Base-by-base conservation (phyloP, 2,329 filamentous ascomycete genomes). In the Colletotrichum endophyticum region DNA sequence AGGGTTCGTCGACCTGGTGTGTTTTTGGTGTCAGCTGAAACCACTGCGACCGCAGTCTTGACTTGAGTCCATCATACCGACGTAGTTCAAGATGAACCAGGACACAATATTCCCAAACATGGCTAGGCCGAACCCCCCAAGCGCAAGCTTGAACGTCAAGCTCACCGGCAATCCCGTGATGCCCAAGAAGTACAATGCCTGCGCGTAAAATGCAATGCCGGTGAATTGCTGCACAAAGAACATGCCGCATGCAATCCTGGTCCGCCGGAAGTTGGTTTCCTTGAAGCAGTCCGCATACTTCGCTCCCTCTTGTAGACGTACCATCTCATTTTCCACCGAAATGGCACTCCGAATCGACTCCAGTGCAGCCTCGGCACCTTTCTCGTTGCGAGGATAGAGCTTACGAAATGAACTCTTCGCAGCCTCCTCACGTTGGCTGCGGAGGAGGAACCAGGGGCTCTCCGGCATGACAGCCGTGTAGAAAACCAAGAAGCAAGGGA, bases 211-310 rank as follows among this genome's bases (percentile, higher is more conserved):
- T 12, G 72, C 70, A 57, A 77, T 82, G 8, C 84, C 84, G 57
- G 78, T 79, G 2, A 80, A 77, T 32, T 81, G 80, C 63, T 85
- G 83, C 32, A 82, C 79, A 53, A 82, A 81, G 80, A 80, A 76
- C 73, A 81, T 81, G 27, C 78, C 79, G 15, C 80, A 80, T 8
- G 81, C 81, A 56, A 84, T 81, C 13, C 83, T 66, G 1, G 68
- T 71, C 16, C 68, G 32, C 22, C 44, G 34, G 32, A 39, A 44
- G 27, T 61, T 25, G 12, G 9, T 49, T 8, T 53, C 44, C 8
- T 34, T 28, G 68, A 71, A 71, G 79, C 76, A 77, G 32, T 77
- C 76, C 3, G 34, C 36, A 22, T 49, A 63, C 6, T 49, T 49
- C 34, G 34, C 36, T 6, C 25, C 32, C 12, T 25, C 19, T 6